phyloP scores from a whole-genome alignment of 352 stramenopile species.

The Aphanomyces invadans region DNA sequence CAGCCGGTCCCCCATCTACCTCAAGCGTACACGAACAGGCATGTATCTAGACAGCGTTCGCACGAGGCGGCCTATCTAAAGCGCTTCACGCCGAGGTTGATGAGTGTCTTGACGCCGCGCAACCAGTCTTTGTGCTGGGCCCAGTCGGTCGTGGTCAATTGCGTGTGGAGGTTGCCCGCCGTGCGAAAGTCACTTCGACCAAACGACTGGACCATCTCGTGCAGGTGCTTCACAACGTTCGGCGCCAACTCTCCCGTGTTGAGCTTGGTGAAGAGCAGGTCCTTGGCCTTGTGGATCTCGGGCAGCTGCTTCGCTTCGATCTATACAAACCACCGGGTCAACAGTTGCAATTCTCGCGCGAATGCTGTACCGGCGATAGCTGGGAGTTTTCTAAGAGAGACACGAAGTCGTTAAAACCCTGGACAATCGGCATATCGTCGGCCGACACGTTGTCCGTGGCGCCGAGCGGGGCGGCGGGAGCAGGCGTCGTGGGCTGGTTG shows the following conservation, averaged over 20 bases:
- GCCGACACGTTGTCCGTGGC: conserved; percentile 65
- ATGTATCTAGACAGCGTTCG: too few relatives aligned
- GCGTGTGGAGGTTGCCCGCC: conserved; percentile 82
- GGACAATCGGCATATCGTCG: conserved; percentile 73
- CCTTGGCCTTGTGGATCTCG: conserved; percentile 79
- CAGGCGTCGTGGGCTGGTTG: conserved; percentile 19
- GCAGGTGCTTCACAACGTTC: conserved; percentile 58
- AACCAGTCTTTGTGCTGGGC: conserved; percentile 97
- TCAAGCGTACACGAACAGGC: too few relatives aligned
- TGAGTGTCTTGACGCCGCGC: conserved; percentile 93
- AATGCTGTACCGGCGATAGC: conserved; percentile 68
- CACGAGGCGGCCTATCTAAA: conserved; percentile 88
- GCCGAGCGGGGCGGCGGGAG: conserved; percentile 28
- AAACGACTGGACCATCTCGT: conserved; percentile 76
- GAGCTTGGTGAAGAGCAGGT: conserved; percentile 84
- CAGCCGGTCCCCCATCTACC: conserved; percentile 23
- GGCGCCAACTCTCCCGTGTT: conserved; percentile 69
- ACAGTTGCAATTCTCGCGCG: background rate
- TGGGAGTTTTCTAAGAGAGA: conserved; percentile 58
- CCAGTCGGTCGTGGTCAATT: conserved; percentile 91
- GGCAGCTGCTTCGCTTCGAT: conserved; percentile 82
- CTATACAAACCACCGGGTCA: conserved; percentile 28
- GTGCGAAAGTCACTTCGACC: conserved; percentile 66
- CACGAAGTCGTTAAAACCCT: conserved; percentile 72
- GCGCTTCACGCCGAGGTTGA: conserved; percentile 90